A percentile compares a stretch with the other conserved stretches of the same genome.
These are phyloP conservation scores for Xerocomus potaroensis DNA, from an alignment of 768 basidiomycete species.

Conservation along the genomic window DNA sequence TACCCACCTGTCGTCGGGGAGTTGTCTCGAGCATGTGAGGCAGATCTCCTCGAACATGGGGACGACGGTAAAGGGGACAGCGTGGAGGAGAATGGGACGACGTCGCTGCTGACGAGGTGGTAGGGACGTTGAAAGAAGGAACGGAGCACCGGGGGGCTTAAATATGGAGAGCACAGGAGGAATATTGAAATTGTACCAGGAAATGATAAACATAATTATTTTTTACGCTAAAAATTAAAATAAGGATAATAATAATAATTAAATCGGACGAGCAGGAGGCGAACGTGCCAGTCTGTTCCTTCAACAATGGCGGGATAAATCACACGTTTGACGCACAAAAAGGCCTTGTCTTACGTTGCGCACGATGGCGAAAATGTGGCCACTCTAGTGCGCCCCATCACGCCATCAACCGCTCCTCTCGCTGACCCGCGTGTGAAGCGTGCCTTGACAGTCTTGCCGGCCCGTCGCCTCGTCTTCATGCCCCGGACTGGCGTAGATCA, in stretches of 20 bases:
- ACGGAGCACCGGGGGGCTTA: slow-evolving; percentile 23
- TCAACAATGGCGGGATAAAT: background rate
- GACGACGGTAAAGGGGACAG: slow-evolving; percentile 2
- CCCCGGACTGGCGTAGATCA: slow-evolving; percentile 14
- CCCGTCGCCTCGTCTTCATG: background rate
- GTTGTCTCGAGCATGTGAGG: slow-evolving; percentile 64
- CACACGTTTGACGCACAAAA: slow-evolving; percentile 17
- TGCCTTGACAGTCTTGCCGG: background rate
- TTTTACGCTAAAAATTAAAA: no score
- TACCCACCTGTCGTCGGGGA: slow-evolving; percentile 58
- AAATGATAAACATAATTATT: slow-evolving; percentile 33
- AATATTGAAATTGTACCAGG: slow-evolving; percentile 31
- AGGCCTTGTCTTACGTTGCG: background rate
- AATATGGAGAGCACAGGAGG: slow-evolving; percentile 36
- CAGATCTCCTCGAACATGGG: slow-evolving; percentile 80
- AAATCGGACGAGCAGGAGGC: background rate
- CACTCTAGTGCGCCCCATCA: slow-evolving; percentile 5
- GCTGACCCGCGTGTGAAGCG: background rate
- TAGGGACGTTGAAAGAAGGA: slow-evolving; percentile 18
- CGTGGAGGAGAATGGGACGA: background rate
- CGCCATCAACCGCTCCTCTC: slow-evolving; percentile 2
- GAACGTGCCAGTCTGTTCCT: slow-evolving; percentile 12
- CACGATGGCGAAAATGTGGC: slow-evolving; percentile 12
- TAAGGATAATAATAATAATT: slow-evolving; percentile 4
- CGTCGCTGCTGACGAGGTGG: slow-evolving; percentile 7